Evolutionary conservation across 2,329 filamentous ascomycete species (phyloP).

Genomic region (Neopestalotiopsis sp.): DNA sequence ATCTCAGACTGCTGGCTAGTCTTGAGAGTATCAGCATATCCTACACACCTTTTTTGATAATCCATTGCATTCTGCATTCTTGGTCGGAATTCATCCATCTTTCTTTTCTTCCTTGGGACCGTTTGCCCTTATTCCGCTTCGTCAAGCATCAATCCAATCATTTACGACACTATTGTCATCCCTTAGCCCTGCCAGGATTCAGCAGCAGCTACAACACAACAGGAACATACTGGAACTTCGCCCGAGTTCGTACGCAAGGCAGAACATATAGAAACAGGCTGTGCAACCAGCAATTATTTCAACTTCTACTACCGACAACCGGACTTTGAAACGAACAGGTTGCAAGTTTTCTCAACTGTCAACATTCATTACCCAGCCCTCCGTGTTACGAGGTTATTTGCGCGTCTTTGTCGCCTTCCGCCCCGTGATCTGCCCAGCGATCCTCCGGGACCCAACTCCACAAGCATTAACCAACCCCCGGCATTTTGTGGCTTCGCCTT

Average conservation of each 20-base stretch:
- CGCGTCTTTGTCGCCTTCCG: constrained; percentile 17
- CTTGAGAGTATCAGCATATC: constrained; percentile 3
- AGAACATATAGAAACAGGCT: constrained; percentile 17
- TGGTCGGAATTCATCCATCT: not conserved
- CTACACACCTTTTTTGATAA: not conserved
- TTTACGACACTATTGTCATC: not conserved
- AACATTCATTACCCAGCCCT: constrained; percentile 10
- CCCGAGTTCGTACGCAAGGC: constrained; percentile 11
- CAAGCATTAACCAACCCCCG: not conserved
- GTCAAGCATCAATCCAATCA: not conserved
- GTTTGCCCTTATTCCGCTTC: not conserved
- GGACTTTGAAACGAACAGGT: not conserved
- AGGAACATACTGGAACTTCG: not conserved
- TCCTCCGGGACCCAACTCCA: not conserved
- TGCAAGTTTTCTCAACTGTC: not conserved
- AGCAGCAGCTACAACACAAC: constrained; percentile 3
- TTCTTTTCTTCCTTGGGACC: constrained; percentile 6
- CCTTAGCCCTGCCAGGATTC: constrained; percentile 3
- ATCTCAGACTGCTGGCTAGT: constrained; percentile 18
- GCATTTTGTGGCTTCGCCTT: constrained; percentile 13
- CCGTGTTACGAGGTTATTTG: constrained; percentile 18
- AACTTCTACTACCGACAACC: not conserved
- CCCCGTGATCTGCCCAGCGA: constrained; percentile 16
- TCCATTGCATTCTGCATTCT: constrained; percentile 14
- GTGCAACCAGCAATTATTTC: constrained; percentile 9